These are phyloP conservation scores for Durio zibethinus DNA, from an alignment of 345 rosid genomes.

Conservation along the genomic window DNA sequence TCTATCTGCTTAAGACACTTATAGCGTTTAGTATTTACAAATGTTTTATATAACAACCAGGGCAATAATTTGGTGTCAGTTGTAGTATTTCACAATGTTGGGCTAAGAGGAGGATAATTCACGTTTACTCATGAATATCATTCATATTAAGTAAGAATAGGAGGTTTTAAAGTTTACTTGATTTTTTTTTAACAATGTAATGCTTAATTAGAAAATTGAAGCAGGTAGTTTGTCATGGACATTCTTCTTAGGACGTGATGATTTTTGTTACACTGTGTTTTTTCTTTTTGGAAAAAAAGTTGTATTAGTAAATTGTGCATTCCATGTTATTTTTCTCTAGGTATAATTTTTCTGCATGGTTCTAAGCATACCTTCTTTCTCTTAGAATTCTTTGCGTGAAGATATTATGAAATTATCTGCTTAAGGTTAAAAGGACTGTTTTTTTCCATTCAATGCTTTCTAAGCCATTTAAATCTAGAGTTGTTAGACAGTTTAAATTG, in stretches of 20 bases:
- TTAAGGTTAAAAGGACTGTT: background rate
- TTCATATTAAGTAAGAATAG: background rate
- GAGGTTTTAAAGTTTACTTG: background rate
- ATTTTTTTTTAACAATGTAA: background rate
- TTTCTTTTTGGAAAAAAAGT: background rate
- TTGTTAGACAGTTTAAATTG: background rate
- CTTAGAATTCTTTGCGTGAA: background rate
- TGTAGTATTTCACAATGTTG: background rate
- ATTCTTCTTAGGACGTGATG: background rate
- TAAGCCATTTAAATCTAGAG: background rate
- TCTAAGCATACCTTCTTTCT: background rate
- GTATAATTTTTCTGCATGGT: background rate
- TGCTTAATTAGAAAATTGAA: background rate
- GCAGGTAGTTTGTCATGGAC: background rate
- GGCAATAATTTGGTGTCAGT: background rate
- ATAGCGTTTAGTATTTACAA: background rate
- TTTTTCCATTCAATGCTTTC: constrained; percentile 1
- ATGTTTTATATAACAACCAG: background rate
- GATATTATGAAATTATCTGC: background rate
- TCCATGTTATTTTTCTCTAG: background rate
- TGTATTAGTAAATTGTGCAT: background rate
- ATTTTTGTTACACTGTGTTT: background rate
- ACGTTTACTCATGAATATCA: background rate
- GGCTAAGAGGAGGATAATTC: background rate
- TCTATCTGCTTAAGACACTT: background rate